Evolutionary conservation across 2,329 filamentous ascomycete genomes (phyloP), one percentile per base, ranked within the genome.

Genomic region (Daldinia sp.): DNA sequence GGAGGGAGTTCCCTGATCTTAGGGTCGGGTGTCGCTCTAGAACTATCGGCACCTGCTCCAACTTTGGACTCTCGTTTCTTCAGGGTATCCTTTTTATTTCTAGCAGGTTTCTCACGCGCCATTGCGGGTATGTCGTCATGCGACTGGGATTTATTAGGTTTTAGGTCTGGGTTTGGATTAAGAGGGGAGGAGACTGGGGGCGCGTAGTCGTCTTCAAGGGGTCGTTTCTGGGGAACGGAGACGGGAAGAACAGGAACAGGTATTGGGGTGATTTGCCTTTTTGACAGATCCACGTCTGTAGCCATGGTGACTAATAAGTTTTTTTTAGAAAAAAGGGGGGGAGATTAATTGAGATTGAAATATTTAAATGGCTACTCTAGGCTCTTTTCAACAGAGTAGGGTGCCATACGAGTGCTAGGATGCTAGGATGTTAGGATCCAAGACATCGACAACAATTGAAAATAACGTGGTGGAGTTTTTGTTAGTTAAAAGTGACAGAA

Each of bases 181-280:
- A 94, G 84, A 25, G 90, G 90, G 9, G 91, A 94, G 2, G 90
- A 87, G 1, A 93, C 82, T 10, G 87, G 83, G 3, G 91, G 90
- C 63, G 84, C 84, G 76, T 93, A 88, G 73, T 87, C 87, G 70
- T 91, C 89, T 63, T 91, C 89, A 27, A 90, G 81, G 19, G 81
- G 79, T 61, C 89, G 87, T 72, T 91, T 91, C 73, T 89, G 84
- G 3, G 88, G 86, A 21, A 89, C 78, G 8, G 82, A 81, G 51
- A 69, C 55, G 11, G 84, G 68, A 79, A 73, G 58, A 10, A 67
- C 48, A 27, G 70, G 71, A 11, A 62, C 50, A 5, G 73, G 71
- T 7, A 74, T 63, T n/a, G 73, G 73, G 7, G 73, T 74, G 21
- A 73, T 66, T 68, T 73, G 73, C 45, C 73, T 66, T 45, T 74